phyloP scores from a whole-genome alignment of 768 basidiomycete species.

The Porphyrellus cyaneotinctus region DNA sequence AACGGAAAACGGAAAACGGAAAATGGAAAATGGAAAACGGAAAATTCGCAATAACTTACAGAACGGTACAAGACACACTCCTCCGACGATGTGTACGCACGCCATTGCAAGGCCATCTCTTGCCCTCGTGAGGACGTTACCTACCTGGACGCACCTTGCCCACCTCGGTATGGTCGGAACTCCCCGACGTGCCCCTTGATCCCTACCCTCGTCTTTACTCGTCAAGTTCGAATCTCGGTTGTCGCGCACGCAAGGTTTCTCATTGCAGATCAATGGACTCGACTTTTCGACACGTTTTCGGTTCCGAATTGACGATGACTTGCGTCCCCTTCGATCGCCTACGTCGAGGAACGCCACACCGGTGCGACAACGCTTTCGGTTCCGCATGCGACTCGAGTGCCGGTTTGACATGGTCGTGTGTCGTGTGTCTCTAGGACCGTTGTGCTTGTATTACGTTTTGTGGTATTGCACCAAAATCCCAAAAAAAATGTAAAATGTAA shows the following conservation, averaged over 20 bases:
- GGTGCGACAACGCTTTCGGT: too few relatives aligned
- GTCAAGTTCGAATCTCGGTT: not conserved
- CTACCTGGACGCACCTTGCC: conserved; percentile 2
- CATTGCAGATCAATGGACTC: too few relatives aligned
- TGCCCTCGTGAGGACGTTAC: not conserved
- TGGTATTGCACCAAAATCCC: conserved; percentile 3
- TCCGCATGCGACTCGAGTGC: not conserved
- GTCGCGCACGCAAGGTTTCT: too few relatives aligned
- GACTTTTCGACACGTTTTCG: too few relatives aligned
- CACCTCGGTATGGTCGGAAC: conserved; percentile 6
- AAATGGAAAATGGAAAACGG: too few relatives aligned
- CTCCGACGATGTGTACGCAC: not conserved
- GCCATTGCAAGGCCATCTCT: not conserved
- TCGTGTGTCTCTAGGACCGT: not conserved
- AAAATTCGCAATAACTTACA: conserved; percentile 3
- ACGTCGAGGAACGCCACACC: too few relatives aligned
- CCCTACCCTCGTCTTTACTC: not conserved
- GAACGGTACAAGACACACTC: not conserved
- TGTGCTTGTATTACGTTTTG: not conserved
- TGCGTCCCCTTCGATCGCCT: too few relatives aligned
- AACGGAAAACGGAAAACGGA: too few relatives aligned
- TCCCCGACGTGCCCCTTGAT: not conserved
- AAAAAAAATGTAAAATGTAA: not conserved
- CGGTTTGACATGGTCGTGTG: too few relatives aligned
- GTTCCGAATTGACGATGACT: too few relatives aligned